Conservation (phyloP, 2,329 filamentous ascomycete genomes). For the Colletotrichum sp. region DNA sequence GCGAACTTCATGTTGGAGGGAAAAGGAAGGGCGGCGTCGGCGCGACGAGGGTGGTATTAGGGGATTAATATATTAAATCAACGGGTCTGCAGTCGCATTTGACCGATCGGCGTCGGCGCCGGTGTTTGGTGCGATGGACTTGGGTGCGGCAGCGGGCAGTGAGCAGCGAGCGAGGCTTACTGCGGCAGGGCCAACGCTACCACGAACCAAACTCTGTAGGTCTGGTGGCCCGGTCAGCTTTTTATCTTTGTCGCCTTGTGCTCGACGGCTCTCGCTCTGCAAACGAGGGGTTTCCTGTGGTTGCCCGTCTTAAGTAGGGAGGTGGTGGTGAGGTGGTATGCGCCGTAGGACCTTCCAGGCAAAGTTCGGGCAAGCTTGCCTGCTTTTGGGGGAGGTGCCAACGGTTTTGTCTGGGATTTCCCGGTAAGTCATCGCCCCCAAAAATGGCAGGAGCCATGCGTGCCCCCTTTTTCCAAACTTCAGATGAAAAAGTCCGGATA, state of each 20-base stretch:
- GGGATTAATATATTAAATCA: constrained; percentile 19
- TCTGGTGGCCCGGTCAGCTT: not conserved
- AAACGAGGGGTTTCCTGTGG: not conserved
- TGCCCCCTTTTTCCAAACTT: not conserved
- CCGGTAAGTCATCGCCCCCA: not conserved
- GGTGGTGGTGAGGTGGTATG: not conserved
- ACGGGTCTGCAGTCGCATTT: constrained; percentile 11
- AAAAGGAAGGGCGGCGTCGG: not conserved
- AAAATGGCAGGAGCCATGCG: not conserved
- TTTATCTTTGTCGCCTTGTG: not conserved
- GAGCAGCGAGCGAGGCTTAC: not conserved
- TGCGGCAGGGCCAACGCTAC: constrained; percentile 13
- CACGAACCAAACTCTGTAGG: constrained; percentile 3
- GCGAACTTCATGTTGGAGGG: constrained; percentile 17
- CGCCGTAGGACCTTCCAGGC: not conserved
- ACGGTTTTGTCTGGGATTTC: constrained; percentile 16
- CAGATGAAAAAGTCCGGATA: not conserved
- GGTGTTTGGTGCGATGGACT: not conserved
- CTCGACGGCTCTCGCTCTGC: not conserved
- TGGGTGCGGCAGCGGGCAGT: not conserved
- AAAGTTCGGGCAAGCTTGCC: not conserved
- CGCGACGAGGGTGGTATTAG: constrained; percentile 2
- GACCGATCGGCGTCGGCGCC: constrained; percentile 12
- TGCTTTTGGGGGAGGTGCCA: not conserved
- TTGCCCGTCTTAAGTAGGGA: not conserved